A percentile compares a stretch with the other conserved stretches of the same genome.
Conservation (phyloP, 495 filamentous ascomycete genomes). For the Xylaria curta region DNA sequence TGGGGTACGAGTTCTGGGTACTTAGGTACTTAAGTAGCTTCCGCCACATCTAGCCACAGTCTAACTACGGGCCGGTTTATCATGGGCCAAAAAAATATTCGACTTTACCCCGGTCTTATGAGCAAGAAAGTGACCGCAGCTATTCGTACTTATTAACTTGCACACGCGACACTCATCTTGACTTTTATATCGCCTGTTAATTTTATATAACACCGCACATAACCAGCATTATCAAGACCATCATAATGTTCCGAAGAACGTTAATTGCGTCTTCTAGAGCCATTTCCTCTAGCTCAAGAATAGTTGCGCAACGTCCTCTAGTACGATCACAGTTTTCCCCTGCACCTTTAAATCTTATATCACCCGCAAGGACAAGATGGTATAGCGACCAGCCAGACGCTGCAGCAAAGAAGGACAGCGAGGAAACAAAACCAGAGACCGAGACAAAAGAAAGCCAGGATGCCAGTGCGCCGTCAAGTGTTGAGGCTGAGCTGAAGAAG, state of each 20-base stretch:
- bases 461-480: slow-evolving; percentile 35
- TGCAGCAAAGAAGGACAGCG: slow-evolving; percentile 46
- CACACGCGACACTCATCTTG: slow-evolving; percentile 30
- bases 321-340: slow-evolving; percentile 40
- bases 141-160: slow-evolving; percentile 4
- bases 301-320: slow-evolving; percentile 37
- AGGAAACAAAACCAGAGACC: slow-evolving; percentile 36
- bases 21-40: background rate
- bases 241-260: slow-evolving; percentile 53
- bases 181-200: background rate
- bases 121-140: slow-evolving; percentile 13
- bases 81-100: slow-evolving; percentile 29
- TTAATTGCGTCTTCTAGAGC: slow-evolving; percentile 49
- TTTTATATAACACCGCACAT: slow-evolving; percentile 19
- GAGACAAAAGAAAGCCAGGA: slow-evolving; percentile 42
- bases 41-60: slow-evolving; percentile 13
- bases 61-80: background rate
- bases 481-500: slow-evolving; percentile 55
- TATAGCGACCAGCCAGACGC: slow-evolving; percentile 53
- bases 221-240: slow-evolving; percentile 26
- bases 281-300: slow-evolving; percentile 36
- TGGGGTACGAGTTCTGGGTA: background rate
- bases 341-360: slow-evolving; percentile 35
- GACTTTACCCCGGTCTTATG: background rate
- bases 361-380: slow-evolving; percentile 45